phyloP scores from a whole-genome alignment of 2,329 filamentous ascomycete genomes.

The Penicillium decumbens region DNA sequence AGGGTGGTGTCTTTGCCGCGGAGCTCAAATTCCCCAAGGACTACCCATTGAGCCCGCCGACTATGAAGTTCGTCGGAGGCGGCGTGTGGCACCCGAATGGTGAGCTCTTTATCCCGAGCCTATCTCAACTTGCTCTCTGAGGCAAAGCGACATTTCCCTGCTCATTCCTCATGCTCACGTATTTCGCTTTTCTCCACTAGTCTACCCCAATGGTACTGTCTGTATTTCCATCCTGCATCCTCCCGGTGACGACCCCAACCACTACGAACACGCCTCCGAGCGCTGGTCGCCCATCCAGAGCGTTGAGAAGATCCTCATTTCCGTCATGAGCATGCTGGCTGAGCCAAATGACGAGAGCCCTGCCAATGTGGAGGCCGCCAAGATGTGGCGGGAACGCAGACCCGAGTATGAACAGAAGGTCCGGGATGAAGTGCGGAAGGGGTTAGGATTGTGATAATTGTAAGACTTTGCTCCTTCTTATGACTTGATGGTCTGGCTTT shows the following conservation, averaged over 20 bases:
- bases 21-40: conserved; percentile 93
- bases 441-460: conserved; percentile 62
- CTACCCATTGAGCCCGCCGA: conserved; percentile 92
- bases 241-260: conserved; percentile 93
- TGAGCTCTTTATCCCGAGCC: conserved; percentile 37
- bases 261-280: conserved; percentile 94
- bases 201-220: conserved; percentile 85
- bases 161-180: background rate
- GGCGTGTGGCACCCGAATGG: conserved; percentile 92
- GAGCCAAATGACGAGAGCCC: conserved; percentile 97
- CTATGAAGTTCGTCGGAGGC: conserved; percentile 91
- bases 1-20: conserved; percentile 91
- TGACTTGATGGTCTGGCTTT: conserved; percentile 3
- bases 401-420: conserved; percentile 83
- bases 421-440: conserved; percentile 71
- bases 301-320: conserved; percentile 95
- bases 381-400: conserved; percentile 88
- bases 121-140: background rate
- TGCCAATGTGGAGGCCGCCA: conserved; percentile 91
- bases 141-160: background rate
- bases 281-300: conserved; percentile 96
- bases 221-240: conserved; percentile 98
- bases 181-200: conserved; percentile 43
- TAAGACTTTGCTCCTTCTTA: background rate
- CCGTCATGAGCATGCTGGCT: conserved; percentile 96